These are phyloP conservation scores for Erigeron canadensis DNA, from an alignment of 129 eudicot species.

Conservation along the genomic window DNA sequence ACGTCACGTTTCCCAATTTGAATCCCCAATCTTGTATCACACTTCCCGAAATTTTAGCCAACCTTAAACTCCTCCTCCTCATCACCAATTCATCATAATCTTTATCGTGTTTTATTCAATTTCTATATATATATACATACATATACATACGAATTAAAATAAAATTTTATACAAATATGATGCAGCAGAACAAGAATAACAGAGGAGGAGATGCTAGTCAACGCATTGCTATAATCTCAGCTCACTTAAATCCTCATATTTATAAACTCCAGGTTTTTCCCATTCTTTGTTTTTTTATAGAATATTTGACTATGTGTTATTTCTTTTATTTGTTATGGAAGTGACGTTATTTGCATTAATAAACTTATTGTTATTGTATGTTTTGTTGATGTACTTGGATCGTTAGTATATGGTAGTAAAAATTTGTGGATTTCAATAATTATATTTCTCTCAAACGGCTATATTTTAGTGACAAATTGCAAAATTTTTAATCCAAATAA, in stretches of 20 bases:
- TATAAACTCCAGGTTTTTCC: constrained; percentile 44
- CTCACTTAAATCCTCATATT: constrained; percentile 62
- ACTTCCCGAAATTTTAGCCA: constrained; percentile 26
- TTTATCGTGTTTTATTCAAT: not conserved
- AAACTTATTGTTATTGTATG: not conserved
- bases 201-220: constrained; percentile 43
- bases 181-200: constrained; percentile 27
- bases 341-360: not conserved
- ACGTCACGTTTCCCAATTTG: not conserved
- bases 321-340: too few relatives aligned
- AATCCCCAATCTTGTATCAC: constrained; percentile 31
- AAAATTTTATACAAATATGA: not conserved
- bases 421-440: too few relatives aligned
- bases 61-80: not conserved
- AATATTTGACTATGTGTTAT: too few relatives aligned
- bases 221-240: constrained; percentile 77
- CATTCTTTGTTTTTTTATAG: not conserved
- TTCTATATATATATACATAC: not conserved
- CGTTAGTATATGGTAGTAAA: too few relatives aligned
- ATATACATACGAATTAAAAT: not conserved
- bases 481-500: too few relatives aligned
- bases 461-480: too few relatives aligned
- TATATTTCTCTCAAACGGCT: too few relatives aligned
- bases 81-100: constrained; percentile 8
- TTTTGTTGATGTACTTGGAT: too few relatives aligned